Conservation (phyloP, 179 eudicot species). For the Actinidia arguta region DNA sequence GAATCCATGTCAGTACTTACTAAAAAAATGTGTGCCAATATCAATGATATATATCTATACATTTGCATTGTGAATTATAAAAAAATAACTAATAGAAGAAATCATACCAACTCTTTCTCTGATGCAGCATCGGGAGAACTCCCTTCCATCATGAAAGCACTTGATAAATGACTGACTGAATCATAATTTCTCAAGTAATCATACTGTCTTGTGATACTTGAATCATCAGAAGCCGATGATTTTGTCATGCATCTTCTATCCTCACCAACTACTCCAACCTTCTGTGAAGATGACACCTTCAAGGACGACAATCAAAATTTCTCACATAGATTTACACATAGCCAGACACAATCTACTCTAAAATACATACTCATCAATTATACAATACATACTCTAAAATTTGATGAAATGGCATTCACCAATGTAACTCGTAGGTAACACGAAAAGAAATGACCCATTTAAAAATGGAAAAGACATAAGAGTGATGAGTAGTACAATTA, state of each 20-base stretch:
- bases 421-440: background rate
- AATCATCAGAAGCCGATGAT: conserved; percentile 23
- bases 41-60: background rate
- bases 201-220: conserved; percentile 29
- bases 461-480: background rate
- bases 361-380: background rate
- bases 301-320: background rate
- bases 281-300: conserved; percentile 27
- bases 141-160: conserved; percentile 51
- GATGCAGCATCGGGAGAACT: conserved; percentile 79
- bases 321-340: background rate
- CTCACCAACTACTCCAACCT: conserved; percentile 23
- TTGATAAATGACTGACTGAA: conserved; percentile 53
- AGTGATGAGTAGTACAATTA: conserved; percentile 23
- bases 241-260: conserved; percentile 23
- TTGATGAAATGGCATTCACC: background rate
- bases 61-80: background rate
- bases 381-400: background rate
- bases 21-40: too few relatives aligned
- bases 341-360: background rate
- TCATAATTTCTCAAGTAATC: conserved; percentile 50
- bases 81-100: background rate
- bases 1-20: conserved; percentile 4
- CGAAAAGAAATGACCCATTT: background rate
- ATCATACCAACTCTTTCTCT: conserved; percentile 89